These are phyloP conservation scores for Amniculicola lignicola DNA, from an alignment of 495 filamentous ascomycete species.

Conservation along the genomic window DNA sequence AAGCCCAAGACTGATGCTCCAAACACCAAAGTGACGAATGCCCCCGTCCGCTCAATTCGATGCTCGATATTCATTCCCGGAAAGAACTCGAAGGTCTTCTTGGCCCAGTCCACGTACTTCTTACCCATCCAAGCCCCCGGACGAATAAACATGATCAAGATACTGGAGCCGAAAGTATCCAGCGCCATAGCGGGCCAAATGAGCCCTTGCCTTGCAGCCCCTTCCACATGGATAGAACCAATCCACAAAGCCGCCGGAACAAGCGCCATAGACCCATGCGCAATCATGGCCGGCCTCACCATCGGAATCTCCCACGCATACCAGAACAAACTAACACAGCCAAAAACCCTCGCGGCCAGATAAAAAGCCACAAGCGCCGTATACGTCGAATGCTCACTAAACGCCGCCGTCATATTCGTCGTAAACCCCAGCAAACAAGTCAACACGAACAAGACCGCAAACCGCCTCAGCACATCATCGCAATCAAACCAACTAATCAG, in stretches of 20 bases:
- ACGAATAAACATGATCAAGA: constrained; percentile 40
- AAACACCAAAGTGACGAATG: constrained; percentile 59
- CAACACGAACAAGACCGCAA: constrained; percentile 54
- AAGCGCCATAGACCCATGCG: constrained; percentile 40
- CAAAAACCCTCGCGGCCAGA: constrained; percentile 53
- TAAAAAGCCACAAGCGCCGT: constrained; percentile 55
- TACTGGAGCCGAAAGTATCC: constrained; percentile 43
- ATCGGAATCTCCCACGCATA: constrained; percentile 51
- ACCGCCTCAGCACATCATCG: constrained; percentile 55
- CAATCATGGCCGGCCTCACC: constrained; percentile 53
- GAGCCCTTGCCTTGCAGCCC: constrained; percentile 45
- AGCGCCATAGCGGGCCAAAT: constrained; percentile 52
- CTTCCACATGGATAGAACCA: constrained; percentile 49
- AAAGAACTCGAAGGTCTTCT: constrained; percentile 53
- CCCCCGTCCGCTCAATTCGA: constrained; percentile 56
- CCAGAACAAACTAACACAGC: constrained; percentile 44
- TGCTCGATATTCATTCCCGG: constrained; percentile 59
- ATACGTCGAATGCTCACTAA: constrained; percentile 50
- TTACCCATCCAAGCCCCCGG: constrained; percentile 26
- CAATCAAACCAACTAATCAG: constrained; percentile 57
- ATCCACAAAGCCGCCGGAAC: constrained; percentile 53
- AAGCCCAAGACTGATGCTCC: constrained; percentile 58
- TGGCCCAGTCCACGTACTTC: constrained; percentile 33
- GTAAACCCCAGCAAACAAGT: constrained; percentile 57
- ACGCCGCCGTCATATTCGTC: constrained; percentile 55